These are phyloP conservation scores for Bretschneidera sinensis DNA, from an alignment of 345 rosid species.

Conservation along the genomic window DNA sequence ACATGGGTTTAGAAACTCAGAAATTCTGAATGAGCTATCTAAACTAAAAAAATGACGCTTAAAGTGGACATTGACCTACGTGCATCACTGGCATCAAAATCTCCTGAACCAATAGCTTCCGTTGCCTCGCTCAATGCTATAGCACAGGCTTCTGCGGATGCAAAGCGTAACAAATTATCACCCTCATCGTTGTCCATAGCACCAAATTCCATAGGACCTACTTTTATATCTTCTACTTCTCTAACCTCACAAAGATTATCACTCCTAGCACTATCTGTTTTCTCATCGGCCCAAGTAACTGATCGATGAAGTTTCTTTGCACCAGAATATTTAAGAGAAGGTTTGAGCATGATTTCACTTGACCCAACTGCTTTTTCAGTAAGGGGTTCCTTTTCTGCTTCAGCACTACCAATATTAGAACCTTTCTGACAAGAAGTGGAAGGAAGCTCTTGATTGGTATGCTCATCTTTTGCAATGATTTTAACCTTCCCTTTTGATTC, in stretches of 20 bases:
- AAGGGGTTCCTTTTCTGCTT: slow-evolving; percentile 21
- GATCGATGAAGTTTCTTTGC: slow-evolving; percentile 45
- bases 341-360: slow-evolving; percentile 37
- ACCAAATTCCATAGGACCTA: slow-evolving; percentile 12
- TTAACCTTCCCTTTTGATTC: slow-evolving; percentile 25
- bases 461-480: slow-evolving; percentile 19
- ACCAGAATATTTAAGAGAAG: slow-evolving; percentile 60
- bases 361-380: slow-evolving; percentile 25
- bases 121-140: slow-evolving; percentile 71
- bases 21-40: slow-evolving; percentile 8
- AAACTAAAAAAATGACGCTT: not conserved
- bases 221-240: slow-evolving; percentile 31
- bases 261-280: slow-evolving; percentile 24
- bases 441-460: slow-evolving; percentile 18
- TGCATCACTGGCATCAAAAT: slow-evolving; percentile 45
- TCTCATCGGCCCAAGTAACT: slow-evolving; percentile 93
- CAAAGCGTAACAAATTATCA: slow-evolving; percentile 31
- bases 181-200: slow-evolving; percentile 25
- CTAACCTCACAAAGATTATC: slow-evolving; percentile 51
- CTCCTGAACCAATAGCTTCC: slow-evolving; percentile 61
- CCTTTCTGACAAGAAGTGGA: slow-evolving; percentile 29
- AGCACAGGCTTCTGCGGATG: slow-evolving; percentile 82
- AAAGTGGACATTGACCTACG: slow-evolving; percentile 31
- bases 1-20: not conserved
- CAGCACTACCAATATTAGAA: slow-evolving; percentile 14